A percentile compares a stretch with the other conserved stretches of the same genome.
Conservation (phyloP, 225 moss, liverwort and hornwort genomes). For the Bryoerythrophyllum caledonicum region DNA sequence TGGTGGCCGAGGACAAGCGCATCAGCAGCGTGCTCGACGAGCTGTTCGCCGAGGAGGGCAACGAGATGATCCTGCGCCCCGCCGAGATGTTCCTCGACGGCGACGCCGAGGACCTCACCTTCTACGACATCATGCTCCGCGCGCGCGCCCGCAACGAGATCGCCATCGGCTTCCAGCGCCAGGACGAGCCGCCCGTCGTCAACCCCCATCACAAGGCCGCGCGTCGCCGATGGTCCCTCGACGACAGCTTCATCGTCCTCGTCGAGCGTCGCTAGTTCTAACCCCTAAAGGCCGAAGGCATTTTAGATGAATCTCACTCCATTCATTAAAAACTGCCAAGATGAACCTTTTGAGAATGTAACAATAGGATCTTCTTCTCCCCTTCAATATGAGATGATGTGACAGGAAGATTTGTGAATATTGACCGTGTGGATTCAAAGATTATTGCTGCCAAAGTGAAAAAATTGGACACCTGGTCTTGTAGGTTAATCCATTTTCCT, state of each 20-base stretch:
- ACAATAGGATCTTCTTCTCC: too few species aligned
- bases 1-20: constrained; percentile 84
- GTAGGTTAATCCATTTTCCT: too few species aligned
- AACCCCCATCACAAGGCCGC: constrained; percentile 60
- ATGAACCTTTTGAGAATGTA: too few species aligned
- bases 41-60: constrained; percentile 83
- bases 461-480: too few species aligned
- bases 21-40: constrained; percentile 77
- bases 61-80: constrained; percentile 75
- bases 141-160: constrained; percentile 61
- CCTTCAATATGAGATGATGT: too few species aligned
- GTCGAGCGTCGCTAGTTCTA: constrained; percentile 24
- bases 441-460: too few species aligned
- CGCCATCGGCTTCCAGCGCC: constrained; percentile 65
- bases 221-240: constrained; percentile 56
- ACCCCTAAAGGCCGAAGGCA: too few species aligned
- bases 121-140: constrained; percentile 71
- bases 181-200: constrained; percentile 55
- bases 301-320: too few species aligned
- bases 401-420: too few species aligned
- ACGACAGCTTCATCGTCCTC: constrained; percentile 80
- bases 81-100: constrained; percentile 67
- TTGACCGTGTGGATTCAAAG: too few species aligned
- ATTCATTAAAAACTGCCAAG: too few species aligned
- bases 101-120: constrained; percentile 66